Evolutionary conservation across 495 filamentous ascomycete species (phyloP).

Genomic region (Daldinia concentrica): DNA sequence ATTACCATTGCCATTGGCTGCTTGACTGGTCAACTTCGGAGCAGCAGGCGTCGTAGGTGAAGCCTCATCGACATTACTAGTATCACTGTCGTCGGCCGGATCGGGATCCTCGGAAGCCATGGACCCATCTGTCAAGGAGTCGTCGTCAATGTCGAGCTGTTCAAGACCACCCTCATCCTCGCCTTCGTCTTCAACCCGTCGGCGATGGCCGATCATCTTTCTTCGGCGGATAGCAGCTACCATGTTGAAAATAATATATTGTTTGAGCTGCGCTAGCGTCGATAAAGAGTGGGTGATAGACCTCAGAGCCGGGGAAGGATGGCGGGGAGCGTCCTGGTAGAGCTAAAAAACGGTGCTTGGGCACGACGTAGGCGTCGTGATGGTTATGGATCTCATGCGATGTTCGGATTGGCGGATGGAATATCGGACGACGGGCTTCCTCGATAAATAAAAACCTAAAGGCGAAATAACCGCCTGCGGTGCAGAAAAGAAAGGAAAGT

Average conservation of each 20-base stretch:
- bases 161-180: conserved; percentile 75
- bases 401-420: conserved; percentile 34
- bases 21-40: conserved; percentile 49
- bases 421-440: conserved; percentile 39
- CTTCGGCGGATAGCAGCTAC: conserved; percentile 67
- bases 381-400: conserved; percentile 46
- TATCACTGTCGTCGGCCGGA: conserved; percentile 81
- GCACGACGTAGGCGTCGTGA: conserved; percentile 47
- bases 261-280: conserved; percentile 17
- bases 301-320: conserved; percentile 15
- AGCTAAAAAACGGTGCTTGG: conserved; percentile 34
- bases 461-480: conserved; percentile 49
- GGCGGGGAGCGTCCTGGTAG: conserved; percentile 33
- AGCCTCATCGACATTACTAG: conserved; percentile 71
- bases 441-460: conserved; percentile 41
- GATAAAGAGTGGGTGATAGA: conserved; percentile 15
- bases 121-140: conserved; percentile 84
- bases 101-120: conserved; percentile 78
- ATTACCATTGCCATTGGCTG: conserved; percentile 53
- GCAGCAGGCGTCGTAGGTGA: conserved; percentile 59
- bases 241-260: conserved; percentile 58
- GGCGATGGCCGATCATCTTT: conserved; percentile 78
- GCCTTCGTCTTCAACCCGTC: conserved; percentile 82
- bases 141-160: conserved; percentile 75
- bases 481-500: conserved; percentile 46